These are phyloP conservation scores for Tuber calosporum DNA, from an alignment of 495 filamentous ascomycete genomes.

Conservation along the genomic window DNA sequence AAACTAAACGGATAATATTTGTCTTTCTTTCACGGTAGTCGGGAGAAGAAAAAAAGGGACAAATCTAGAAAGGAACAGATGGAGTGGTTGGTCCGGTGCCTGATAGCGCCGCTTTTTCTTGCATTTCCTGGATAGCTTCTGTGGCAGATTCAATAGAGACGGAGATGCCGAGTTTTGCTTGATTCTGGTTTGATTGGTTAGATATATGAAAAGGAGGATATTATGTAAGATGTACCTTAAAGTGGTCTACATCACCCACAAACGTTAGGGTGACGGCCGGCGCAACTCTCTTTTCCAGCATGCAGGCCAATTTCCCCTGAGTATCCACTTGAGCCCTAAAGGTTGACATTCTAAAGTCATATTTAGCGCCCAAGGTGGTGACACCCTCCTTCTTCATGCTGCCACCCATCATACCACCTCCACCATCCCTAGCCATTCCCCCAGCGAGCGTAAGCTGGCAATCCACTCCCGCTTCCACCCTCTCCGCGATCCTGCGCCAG, in stretches of 20 bases:
- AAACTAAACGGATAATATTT: constrained; percentile 2
- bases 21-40: neutral
- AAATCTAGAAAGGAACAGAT: constrained; percentile 49
- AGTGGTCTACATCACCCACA: constrained; percentile 93
- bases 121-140: constrained; percentile 87
- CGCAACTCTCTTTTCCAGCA: constrained; percentile 91
- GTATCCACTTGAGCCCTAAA: constrained; percentile 95
- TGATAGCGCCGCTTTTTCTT: constrained; percentile 58
- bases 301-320: constrained; percentile 80
- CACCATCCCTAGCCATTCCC: constrained; percentile 48
- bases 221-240: constrained; percentile 59
- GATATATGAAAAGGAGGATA: constrained; percentile 23
- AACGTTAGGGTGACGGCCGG: constrained; percentile 86
- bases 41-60: neutral
- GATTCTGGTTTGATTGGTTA: constrained; percentile 56
- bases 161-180: constrained; percentile 86
- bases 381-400: constrained; percentile 71
- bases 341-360: constrained; percentile 90
- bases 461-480: constrained; percentile 91
- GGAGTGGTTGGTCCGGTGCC: constrained; percentile 46
- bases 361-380: constrained; percentile 89
- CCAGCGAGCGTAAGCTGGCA: constrained; percentile 81
- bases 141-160: constrained; percentile 85
- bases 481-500: constrained; percentile 90
- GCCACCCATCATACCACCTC: constrained; percentile 60